Base-by-base conservation (phyloP, 2,329 filamentous ascomycete species). In the Phialemonium atrogriseum region DNA sequence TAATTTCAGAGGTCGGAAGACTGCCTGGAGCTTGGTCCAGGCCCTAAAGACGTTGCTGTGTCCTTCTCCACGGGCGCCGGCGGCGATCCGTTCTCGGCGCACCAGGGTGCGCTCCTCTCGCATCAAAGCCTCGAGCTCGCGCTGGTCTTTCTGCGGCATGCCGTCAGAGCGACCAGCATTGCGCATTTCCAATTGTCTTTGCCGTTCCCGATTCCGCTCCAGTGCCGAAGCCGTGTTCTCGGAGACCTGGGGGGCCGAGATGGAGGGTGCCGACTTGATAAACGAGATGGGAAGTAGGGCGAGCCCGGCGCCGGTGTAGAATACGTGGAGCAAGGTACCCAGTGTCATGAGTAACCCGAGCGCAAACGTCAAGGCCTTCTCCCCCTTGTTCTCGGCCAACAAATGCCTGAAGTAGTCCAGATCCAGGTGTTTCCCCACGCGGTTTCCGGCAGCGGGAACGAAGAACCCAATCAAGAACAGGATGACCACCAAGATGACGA, bases 391-490 rank as follows among this genome's bases (percentile, higher is more conserved):
- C 53, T 87, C 81, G 1, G 81, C 68, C 27, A 96, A 64, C 9
- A 96, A 66, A 33, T 76, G 75, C 62, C 84, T 89, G 73, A 94
- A 94, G 58, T 87, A 96, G 58, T 94, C 89, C 35, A 95, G 66
- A 47, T 94, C 85, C 48, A 81, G 70, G 50, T 86, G 77, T 23
- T 70, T 70, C 30, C 77, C 75, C 23, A 67, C 67, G 37, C 70
- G 69, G 40, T 78, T 68, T 38, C 76, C 82, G 5, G 84, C 80
- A 5, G 85, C 77, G 0, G 91, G 91, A 1, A 93, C 79, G 55
- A 98, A 95, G 66, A 96, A 94, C 25, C 91, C 91, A 17, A 96
- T 72, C 13, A 95, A 59, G 66, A 98, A 94, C 10, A 98, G 64
- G 27, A 89, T 75, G 28, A 88, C 68, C 5, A 91, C 74, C 6